Conservation (phyloP, 2,329 filamentous ascomycete species). For the Ophiostoma novo-ulmi region DNA sequence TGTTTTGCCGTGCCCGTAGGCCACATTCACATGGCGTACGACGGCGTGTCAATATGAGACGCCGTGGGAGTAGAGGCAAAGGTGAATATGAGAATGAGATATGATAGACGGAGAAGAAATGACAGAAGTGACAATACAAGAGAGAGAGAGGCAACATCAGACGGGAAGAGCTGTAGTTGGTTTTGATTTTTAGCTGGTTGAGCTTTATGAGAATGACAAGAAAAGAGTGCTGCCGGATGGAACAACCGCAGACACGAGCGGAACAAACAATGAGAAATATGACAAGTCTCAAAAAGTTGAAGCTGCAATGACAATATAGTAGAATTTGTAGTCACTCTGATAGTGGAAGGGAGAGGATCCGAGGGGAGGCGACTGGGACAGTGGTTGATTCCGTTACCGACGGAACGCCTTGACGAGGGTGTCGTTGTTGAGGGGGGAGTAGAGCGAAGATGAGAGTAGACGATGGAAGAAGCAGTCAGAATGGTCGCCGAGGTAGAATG, state of each 20-base stretch:
- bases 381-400: constrained; percentile 9
- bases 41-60: not conserved
- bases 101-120: not conserved
- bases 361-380: not conserved
- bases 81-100: not conserved
- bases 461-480: not conserved
- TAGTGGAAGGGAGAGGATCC: not conserved
- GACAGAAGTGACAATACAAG: not conserved
- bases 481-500: not conserved
- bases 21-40: constrained; percentile 10
- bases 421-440: not conserved
- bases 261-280: constrained; percentile 4
- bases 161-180: not conserved
- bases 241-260: not conserved
- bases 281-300: not conserved
- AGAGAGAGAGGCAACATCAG: not conserved
- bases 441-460: not conserved
- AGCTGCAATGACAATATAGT: not conserved
- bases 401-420: not conserved
- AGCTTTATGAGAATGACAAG: not conserved
- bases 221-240: not conserved
- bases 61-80: constrained; percentile 3
- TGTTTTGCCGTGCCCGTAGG: not conserved
- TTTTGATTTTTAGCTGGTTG: not conserved
- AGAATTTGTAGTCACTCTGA: not conserved